These are phyloP conservation scores for Podaxis sp. DNA, from an alignment of 768 basidiomycete species.

Conservation along the genomic window DNA sequence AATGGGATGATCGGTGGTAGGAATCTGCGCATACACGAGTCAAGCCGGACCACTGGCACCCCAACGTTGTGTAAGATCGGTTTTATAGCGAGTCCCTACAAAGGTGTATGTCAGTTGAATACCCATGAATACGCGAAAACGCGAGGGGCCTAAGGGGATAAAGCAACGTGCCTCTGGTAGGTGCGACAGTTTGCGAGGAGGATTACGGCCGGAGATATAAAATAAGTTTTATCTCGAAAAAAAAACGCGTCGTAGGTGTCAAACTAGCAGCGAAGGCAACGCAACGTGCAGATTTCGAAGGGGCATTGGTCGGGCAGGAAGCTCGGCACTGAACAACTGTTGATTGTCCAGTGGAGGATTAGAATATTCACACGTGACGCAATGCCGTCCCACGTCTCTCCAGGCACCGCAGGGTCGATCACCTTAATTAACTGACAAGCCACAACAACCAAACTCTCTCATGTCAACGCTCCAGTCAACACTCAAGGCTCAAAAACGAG, in stretches of 20 bases:
- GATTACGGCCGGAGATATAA: not conserved
- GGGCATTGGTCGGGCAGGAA: not conserved
- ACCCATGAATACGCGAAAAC: not conserved
- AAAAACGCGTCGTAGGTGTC: not conserved
- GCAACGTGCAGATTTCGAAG: not conserved
- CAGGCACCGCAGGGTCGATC: not conserved
- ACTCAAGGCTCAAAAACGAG: slow-evolving; percentile 43
- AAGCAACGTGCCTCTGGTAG: not conserved
- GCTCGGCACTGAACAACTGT: not conserved
- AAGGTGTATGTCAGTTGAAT: not conserved
- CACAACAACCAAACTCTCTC: not conserved
- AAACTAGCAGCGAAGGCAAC: not conserved
- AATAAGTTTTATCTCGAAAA: not conserved
- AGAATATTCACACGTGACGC: not conserved
- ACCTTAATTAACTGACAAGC: not conserved
- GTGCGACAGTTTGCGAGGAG: not conserved
- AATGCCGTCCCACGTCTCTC: not conserved
- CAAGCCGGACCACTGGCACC: not conserved
- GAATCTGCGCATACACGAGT: not conserved
- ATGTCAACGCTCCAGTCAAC: slow-evolving; percentile 13
- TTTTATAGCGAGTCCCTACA: not conserved
- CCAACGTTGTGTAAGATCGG: not conserved
- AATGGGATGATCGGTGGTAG: not conserved
- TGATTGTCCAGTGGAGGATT: not conserved
- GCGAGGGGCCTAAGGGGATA: not conserved